Percentiles rank a stretch among this genome's conserved stretches.
These are phyloP conservation scores for Salmacisia buchloeana DNA, from an alignment of 1,284 basidiomycete species.

Conservation along the genomic window DNA sequence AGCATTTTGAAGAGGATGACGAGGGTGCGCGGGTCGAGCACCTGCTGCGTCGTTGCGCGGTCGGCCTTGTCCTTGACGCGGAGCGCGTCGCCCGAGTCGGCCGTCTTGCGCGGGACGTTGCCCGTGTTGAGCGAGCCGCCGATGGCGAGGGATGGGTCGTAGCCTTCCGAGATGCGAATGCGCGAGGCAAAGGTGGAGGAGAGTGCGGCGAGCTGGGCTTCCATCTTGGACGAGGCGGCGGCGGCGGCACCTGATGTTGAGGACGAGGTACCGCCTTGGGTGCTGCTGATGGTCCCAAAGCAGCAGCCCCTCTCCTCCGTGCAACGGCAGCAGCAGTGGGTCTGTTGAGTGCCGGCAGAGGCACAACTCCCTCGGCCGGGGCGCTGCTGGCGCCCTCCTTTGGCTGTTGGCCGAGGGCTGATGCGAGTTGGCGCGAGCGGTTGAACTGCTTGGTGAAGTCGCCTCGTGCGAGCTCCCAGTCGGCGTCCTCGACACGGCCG, in stretches of 20 bases:
- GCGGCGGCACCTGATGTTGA: background rate
- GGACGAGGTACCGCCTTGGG: background rate
- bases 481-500: constrained; percentile 45
- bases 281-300: constrained; percentile 9
- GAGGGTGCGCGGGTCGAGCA: constrained; percentile 47
- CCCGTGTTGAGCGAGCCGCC: constrained; percentile 37
- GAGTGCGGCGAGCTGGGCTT: constrained; percentile 39
- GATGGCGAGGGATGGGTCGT: constrained; percentile 41
- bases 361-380: constrained; percentile 1
- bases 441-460: constrained; percentile 50
- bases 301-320: constrained; percentile 9
- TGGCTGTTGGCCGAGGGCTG: constrained; percentile 17
- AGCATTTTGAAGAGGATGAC: constrained; percentile 49
- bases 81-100: constrained; percentile 23
- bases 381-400: background rate
- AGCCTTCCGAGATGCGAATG: constrained; percentile 32
- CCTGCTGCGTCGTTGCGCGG: constrained; percentile 46
- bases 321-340: background rate
- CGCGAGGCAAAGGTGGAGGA: constrained; percentile 36
- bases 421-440: constrained; percentile 40
- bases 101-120: constrained; percentile 42
- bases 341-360: constrained; percentile 29
- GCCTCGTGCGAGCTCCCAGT: constrained; percentile 43
- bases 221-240: constrained; percentile 23
- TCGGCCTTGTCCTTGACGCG: constrained; percentile 47